These are phyloP conservation scores for Iodosphaeria phyllophila DNA, from an alignment of 2,329 filamentous ascomycete species.

Conservation along the genomic window DNA sequence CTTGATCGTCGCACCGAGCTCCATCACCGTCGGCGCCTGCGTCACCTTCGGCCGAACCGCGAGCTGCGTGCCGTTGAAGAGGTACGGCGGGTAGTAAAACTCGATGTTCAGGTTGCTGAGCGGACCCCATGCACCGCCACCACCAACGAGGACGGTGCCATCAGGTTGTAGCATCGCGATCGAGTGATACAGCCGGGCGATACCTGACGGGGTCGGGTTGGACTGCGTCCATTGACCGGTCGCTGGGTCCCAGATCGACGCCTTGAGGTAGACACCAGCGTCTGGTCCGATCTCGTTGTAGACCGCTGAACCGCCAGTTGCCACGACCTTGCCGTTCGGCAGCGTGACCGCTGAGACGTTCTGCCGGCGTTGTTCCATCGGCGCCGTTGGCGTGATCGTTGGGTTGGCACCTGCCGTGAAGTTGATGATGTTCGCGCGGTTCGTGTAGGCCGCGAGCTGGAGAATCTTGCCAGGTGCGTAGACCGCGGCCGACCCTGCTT, in stretches of 20 bases:
- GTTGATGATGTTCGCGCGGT: no score
- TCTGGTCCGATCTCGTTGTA: no score
- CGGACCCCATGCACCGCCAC: constrained; percentile 23
- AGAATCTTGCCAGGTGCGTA: no score
- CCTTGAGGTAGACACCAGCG: constrained; percentile 21
- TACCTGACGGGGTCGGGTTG: constrained; percentile 16
- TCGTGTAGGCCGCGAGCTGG: no score
- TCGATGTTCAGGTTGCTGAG: constrained; percentile 8
- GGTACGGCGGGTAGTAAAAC: constrained; percentile 35
- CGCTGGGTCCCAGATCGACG: constrained; percentile 26
- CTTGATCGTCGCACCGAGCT: constrained; percentile 13
- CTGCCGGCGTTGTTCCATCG: no score
- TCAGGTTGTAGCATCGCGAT: constrained; percentile 28
- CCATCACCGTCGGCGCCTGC: constrained; percentile 9
- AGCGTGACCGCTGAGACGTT: constrained; percentile 4
- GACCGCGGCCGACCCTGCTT: no score
- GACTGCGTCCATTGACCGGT: constrained; percentile 23
- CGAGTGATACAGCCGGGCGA: constrained; percentile 30
- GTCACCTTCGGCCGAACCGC: constrained; percentile 24
- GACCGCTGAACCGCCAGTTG: constrained; percentile 30
- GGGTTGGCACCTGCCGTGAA: no score
- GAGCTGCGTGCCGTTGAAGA: constrained; percentile 24
- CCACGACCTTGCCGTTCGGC: constrained; percentile 26
- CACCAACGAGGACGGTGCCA: constrained; percentile 27
- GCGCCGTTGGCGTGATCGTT: no score